Evolutionary conservation across 2,329 filamentous ascomycete genomes (phyloP), one percentile per base, ranked within the genome.

Genomic region (Fusarium domesticum): DNA sequence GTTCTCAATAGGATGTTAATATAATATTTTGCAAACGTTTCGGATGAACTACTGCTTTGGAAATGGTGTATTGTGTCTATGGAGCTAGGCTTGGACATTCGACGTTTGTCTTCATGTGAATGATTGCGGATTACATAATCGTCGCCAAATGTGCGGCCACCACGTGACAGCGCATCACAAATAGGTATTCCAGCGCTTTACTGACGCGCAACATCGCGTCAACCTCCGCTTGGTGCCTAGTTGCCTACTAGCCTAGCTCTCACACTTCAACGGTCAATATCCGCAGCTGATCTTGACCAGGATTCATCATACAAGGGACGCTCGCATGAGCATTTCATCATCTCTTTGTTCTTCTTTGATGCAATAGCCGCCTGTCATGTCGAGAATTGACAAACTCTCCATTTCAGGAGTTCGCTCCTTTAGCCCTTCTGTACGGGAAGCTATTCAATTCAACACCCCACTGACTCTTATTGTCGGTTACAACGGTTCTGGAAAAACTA

Each of bases 401-500:
- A 93, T 97, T 51, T 72, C 83, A 64, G 92, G 90, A 55, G 69
- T 81, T 56, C 89, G 92, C 57, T 96, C 92, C 45, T 97, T 97
- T 66, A 87, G 86, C 67, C 85, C 87, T 53, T 75, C 77, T 34
- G 74, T 78, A 47, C 78, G 78, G 53, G 87, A 96, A 69, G 85
- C 80, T 30, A 95, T 97, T 50, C 78, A 86, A 57, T 97, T 98
- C 66, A 84, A 90, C 54, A 86, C 88, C 1, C 95, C 93, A 18
- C 77, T 98, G 44, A 98, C 93, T 11, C 78, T 98, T 50, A 98
- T 98, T 57, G 95, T 98, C 46, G 93, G 93, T 46, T 89, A 90
- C 69, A 98, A 98, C 72, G 93, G 93, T 43, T 97, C 92, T 1
- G 93, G 93, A 50, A 98, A 98, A 73, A 98, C 93, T 8, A 97